A percentile compares a stretch with the other conserved stretches of the same genome.
phyloP scores from a whole-genome alignment of 2,329 filamentous ascomycete genomes.

The Botrytis tulipae region DNA sequence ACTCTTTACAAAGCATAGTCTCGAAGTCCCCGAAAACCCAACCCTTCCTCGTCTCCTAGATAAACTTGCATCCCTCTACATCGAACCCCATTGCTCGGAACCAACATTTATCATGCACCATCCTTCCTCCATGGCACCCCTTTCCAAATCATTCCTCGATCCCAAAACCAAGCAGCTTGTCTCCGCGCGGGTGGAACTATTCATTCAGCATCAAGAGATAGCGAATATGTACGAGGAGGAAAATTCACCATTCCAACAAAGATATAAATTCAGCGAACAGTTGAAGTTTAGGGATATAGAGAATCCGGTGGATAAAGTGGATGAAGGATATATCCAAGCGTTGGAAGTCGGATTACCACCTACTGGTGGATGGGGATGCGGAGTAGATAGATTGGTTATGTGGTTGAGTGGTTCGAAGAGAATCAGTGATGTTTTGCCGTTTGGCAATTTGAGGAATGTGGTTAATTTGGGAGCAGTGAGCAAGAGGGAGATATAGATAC shows the following conservation, averaged over 20 bases:
- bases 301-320: constrained; percentile 36
- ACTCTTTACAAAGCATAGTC: constrained; percentile 50
- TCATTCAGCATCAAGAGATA: constrained; percentile 75
- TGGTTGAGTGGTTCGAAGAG: constrained; percentile 74
- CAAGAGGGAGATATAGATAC: not conserved
- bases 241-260: constrained; percentile 85
- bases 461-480: constrained; percentile 44
- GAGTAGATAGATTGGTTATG: constrained; percentile 89
- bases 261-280: constrained; percentile 73
- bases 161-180: constrained; percentile 69
- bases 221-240: constrained; percentile 99
- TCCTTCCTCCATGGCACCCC: constrained; percentile 84
- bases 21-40: constrained; percentile 50
- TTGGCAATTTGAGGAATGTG: constrained; percentile 77
- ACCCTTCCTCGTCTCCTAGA: constrained; percentile 75
- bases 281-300: constrained; percentile 42
- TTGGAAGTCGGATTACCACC: constrained; percentile 90
- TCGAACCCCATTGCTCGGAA: constrained; percentile 71
- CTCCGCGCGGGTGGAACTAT: constrained; percentile 81
- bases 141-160: constrained; percentile 82
- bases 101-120: constrained; percentile 89
- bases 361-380: constrained; percentile 92
- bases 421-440: constrained; percentile 84
- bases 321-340: constrained; percentile 77
- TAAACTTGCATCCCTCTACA: constrained; percentile 68